A percentile compares a stretch with the other conserved stretches of the same genome.
Conservation (phyloP, 257 asterid species). For the Solanum pennellii region DNA sequence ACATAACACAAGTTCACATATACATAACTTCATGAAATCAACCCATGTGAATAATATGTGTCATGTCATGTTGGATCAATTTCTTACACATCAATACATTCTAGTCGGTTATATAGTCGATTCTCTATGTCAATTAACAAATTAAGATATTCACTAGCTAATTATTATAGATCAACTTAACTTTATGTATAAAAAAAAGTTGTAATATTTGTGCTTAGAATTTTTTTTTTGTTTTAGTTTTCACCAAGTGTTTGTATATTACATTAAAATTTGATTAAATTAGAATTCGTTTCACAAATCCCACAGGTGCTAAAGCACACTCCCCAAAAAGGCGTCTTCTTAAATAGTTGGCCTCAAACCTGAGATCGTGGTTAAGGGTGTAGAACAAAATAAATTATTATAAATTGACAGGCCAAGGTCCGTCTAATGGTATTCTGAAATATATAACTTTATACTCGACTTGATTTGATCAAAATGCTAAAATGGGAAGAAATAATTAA, state of each 20-base stretch:
- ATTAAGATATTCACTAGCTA: background rate
- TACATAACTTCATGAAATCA: background rate
- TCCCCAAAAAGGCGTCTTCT: background rate
- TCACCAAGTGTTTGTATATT: background rate
- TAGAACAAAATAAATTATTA: background rate
- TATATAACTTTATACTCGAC: background rate
- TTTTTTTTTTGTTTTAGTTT: background rate
- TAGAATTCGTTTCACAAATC: too few species aligned
- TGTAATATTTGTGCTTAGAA: too few species aligned
- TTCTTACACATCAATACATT: background rate
- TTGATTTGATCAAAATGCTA: background rate
- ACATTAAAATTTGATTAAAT: too few species aligned
- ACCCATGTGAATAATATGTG: background rate
- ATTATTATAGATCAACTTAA: background rate
- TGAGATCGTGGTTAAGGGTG: background rate
- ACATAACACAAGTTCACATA: background rate
- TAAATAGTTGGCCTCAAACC: background rate
- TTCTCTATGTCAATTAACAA: background rate
- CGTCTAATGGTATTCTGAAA: background rate
- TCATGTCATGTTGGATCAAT: background rate
- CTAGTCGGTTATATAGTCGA: background rate
- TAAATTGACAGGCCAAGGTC: background rate
- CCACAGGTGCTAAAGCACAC: background rate
- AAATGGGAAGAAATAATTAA: background rate
- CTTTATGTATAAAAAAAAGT: background rate